A percentile compares a stretch with the other conserved stretches of the same genome.
Conservation (phyloP, 495 filamentous ascomycete species). For the Lasiosphaeria hispida region DNA sequence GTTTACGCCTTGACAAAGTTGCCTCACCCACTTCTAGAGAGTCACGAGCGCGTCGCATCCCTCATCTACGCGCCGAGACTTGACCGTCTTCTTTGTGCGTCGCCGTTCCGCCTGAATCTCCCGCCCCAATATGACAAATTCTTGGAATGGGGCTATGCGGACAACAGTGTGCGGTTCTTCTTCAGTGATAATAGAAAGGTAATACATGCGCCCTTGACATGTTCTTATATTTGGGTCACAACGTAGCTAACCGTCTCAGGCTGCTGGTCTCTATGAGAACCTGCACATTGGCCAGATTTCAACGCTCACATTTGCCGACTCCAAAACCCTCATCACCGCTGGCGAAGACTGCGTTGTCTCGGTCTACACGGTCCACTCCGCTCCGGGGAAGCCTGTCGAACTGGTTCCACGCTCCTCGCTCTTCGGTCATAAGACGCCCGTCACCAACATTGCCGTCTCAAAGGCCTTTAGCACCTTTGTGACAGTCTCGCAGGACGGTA, state of each 20-base stretch:
- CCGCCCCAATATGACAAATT: constrained; percentile 86
- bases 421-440: constrained; percentile 82
- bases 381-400: constrained; percentile 64
- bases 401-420: constrained; percentile 75
- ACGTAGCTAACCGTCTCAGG: constrained; percentile 25
- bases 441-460: constrained; percentile 77
- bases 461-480: constrained; percentile 84
- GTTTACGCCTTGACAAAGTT: constrained; percentile 75
- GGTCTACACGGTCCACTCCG: constrained; percentile 65
- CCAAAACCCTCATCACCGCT: constrained; percentile 82
- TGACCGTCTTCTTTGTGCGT: constrained; percentile 82
- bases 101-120: constrained; percentile 78
- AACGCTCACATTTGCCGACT: constrained; percentile 78
- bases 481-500: constrained; percentile 75
- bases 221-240: background rate
- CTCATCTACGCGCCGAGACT: constrained; percentile 75
- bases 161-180: constrained; percentile 89
- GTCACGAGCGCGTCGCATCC: constrained; percentile 73
- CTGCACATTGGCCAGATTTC: constrained; percentile 86
- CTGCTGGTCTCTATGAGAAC: constrained; percentile 85
- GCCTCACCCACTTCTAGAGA: constrained; percentile 80
- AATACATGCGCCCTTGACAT: background rate
- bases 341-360: constrained; percentile 89
- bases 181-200: constrained; percentile 70
- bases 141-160: constrained; percentile 94